Percentiles rank a stretch among this genome's conserved stretches.
Evolutionary conservation across 495 filamentous ascomycete genomes (phyloP).

Genomic region (Massariosphaeria phaeospora): DNA sequence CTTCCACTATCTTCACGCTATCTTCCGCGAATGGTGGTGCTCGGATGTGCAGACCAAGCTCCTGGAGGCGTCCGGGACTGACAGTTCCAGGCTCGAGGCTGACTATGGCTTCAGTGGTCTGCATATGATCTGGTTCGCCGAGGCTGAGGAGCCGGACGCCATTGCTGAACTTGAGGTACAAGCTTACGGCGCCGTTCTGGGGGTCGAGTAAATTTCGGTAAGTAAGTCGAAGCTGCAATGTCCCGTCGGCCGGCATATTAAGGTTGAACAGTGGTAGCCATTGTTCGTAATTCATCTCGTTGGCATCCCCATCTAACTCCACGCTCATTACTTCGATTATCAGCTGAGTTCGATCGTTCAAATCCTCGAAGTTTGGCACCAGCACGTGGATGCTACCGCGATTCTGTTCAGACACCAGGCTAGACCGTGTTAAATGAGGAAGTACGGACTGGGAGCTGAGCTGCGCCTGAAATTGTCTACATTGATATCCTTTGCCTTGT

Average conservation of each 20-base stretch:
- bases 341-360: constrained; percentile 1
- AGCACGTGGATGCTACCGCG: constrained; percentile 8
- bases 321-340: not conserved
- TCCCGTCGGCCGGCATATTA: constrained; percentile 29
- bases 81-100: not conserved
- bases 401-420: not conserved
- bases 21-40: not conserved
- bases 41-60: constrained; percentile 14
- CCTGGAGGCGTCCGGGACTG: constrained; percentile 3
- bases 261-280: constrained; percentile 27
- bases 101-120: not conserved
- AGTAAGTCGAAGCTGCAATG: constrained; percentile 9
- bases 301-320: not conserved
- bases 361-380: constrained; percentile 15
- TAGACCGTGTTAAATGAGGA: constrained; percentile 14
- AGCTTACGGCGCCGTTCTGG: not conserved
- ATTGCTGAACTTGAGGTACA: constrained; percentile 18
- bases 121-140: not conserved
- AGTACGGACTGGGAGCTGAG: constrained; percentile 31
- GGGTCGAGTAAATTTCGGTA: not conserved
- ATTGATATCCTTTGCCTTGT: constrained; percentile 2
- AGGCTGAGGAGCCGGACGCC: not conserved
- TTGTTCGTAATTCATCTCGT: not conserved
- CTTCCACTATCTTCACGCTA: not conserved
- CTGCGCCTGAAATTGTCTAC: constrained; percentile 27